These are phyloP conservation scores for Hsuehochloa calcarea DNA, from an alignment of 176 grass and related monocot species.

Conservation along the genomic window DNA sequence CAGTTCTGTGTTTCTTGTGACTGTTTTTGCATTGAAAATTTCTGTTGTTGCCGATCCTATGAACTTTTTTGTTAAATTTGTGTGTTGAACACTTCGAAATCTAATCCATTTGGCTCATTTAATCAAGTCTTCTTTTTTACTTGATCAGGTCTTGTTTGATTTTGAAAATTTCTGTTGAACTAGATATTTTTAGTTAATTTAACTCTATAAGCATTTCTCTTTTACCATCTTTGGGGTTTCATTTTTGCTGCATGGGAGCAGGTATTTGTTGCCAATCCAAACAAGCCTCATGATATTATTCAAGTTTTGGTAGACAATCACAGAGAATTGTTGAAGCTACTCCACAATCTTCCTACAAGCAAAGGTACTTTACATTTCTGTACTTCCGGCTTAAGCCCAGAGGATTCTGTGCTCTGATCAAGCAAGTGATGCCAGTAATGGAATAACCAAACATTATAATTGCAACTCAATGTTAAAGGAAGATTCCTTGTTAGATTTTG, in stretches of 20 bases:
- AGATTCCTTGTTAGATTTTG: neutral
- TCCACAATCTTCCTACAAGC: slow-evolving; percentile 76
- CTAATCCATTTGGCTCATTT: neutral
- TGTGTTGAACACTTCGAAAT: neutral
- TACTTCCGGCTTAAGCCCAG: slow-evolving; percentile 2
- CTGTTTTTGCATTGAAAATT: neutral
- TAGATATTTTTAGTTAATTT: neutral
- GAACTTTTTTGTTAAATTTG: neutral
- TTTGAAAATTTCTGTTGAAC: neutral
- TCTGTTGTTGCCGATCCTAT: neutral
- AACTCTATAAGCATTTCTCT: neutral
- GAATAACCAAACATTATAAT: neutral
- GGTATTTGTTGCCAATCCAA: slow-evolving; percentile 99
- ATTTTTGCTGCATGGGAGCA: slow-evolving; percentile 39
- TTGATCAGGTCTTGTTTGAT: neutral
- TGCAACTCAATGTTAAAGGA: neutral
- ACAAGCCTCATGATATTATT: slow-evolving; percentile 75
- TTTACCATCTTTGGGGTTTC: slow-evolving; percentile 17
- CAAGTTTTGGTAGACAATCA: slow-evolving; percentile 68
- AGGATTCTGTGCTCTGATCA: slow-evolving; percentile 3
- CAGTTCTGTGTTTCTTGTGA: neutral
- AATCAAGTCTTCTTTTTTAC: neutral
- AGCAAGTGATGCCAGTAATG: slow-evolving; percentile 10
- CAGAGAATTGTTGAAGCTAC: slow-evolving; percentile 74
- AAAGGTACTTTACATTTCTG: slow-evolving; percentile 53